These are phyloP conservation scores for Pythium dissimile DNA, from an alignment of 352 stramenopile species.

Conservation along the genomic window DNA sequence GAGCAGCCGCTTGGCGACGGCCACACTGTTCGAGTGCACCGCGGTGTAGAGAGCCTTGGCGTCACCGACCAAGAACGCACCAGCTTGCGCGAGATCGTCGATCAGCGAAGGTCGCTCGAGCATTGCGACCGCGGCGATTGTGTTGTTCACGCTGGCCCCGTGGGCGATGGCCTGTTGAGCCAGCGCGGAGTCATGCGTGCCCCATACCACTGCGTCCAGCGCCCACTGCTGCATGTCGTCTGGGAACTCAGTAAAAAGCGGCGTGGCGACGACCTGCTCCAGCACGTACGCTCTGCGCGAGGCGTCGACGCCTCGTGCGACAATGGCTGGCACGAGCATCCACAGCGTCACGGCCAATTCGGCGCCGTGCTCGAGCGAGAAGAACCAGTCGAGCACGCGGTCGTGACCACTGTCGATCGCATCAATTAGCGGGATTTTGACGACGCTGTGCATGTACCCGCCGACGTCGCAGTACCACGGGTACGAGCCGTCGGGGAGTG, in stretches of 20 bases:
- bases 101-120: neutral
- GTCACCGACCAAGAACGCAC: constrained; percentile 1
- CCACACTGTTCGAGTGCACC: neutral
- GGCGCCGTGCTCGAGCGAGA: neutral
- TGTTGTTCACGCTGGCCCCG: neutral
- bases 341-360: neutral
- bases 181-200: neutral
- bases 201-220: neutral
- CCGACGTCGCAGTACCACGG: neutral
- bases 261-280: neutral
- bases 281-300: no score
- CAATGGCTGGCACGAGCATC: no score
- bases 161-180: neutral
- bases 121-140: neutral
- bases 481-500: neutral
- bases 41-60: neutral
- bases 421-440: neutral
- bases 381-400: neutral
- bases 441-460: neutral
- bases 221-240: neutral
- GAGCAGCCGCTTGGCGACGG: neutral
- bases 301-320: no score
- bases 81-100: neutral
- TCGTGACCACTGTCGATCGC: neutral
- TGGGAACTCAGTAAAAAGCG: neutral